These are phyloP conservation scores for Tuber borchii DNA, from an alignment of 495 filamentous ascomycete species.

Conservation along the genomic window DNA sequence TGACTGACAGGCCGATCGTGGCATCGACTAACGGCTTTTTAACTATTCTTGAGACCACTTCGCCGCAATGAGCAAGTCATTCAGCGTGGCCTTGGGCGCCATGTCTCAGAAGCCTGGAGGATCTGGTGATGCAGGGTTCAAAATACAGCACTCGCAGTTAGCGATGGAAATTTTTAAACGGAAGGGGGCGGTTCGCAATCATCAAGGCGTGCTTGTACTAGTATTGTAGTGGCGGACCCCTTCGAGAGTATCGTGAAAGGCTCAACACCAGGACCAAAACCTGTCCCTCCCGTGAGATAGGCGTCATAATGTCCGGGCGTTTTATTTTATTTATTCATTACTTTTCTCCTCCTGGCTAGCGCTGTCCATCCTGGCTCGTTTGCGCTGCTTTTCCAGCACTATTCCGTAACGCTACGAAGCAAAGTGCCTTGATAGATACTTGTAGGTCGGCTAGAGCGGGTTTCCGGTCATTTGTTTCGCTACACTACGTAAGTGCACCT, in stretches of 20 bases:
- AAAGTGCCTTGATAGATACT: neutral
- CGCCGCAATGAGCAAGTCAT: slow-evolving; percentile 21
- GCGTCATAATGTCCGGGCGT: neutral
- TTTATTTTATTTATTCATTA: neutral
- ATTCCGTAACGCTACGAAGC: neutral
- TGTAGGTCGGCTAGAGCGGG: neutral
- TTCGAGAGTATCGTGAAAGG: slow-evolving; percentile 4
- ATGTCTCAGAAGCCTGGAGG: slow-evolving; percentile 17
- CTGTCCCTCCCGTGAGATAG: neutral
- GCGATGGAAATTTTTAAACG: slow-evolving; percentile 17
- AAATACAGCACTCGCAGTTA: slow-evolving; percentile 19
- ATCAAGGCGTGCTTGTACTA: slow-evolving; percentile 7
- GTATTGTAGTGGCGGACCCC: neutral
- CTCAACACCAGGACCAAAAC: slow-evolving; percentile 20
- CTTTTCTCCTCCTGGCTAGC: neutral
- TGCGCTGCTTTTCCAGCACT: neutral
- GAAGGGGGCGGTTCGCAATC: neutral
- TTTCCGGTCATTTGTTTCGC: slow-evolving; percentile 3
- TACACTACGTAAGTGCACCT: neutral
- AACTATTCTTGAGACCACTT: slow-evolving; percentile 14
- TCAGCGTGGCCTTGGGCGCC: slow-evolving; percentile 11
- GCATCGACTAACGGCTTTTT: slow-evolving; percentile 28
- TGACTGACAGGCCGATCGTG: slow-evolving; percentile 24
- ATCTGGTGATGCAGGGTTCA: neutral
- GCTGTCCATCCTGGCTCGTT: neutral